Evolutionary conservation across 805 yeast species (phyloP), one percentile per base, ranked within the genome.

Genomic region (Saccharomyces eubayanus): DNA sequence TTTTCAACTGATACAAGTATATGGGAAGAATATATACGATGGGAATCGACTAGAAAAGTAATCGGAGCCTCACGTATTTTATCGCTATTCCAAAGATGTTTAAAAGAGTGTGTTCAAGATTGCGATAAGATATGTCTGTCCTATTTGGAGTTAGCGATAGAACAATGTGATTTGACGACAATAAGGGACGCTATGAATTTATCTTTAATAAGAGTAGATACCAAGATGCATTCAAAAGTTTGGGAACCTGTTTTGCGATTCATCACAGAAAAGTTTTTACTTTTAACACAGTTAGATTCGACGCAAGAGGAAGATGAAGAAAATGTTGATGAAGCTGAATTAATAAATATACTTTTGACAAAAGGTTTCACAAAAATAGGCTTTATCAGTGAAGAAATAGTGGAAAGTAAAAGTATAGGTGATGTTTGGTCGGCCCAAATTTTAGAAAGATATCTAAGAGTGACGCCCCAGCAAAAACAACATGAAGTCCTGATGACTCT

Each of bases 81-180:
- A 21, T 36, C 56, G 12, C 68, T 80, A 20, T 85, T 79, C 64
- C 79, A 78, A 47, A 62, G 72, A 28, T 73, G 84, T 21, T 59
- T 84, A 53, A 62, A 67, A 24, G 28, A 45, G 8, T 60, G 57
- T 28, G 31, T 28, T n/a, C 50, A 52, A 16, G 49, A 41, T 36
- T 55, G 84, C 65, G 75, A 76, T 3, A 57, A 72, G 29, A 76
- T 85, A 31, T 79, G 94, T 79, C 69, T 74, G 1, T 62, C 77
- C 55, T 86, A 81, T 53, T 69, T 85, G 47, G 59, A 70, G 21
- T 80, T 76, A 66, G 81, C 81, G 57, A 65, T 41, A 69, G 68
- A 56, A 54, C 77, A 40, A 56, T 69, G 20, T 68, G 70, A 51
- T 69, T 67, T 62, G 68, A 65, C 9, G 68, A 67, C 51, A 47